phyloP scores from a whole-genome alignment of 495 filamentous ascomycete genomes.

The Penicillium ucsense region DNA sequence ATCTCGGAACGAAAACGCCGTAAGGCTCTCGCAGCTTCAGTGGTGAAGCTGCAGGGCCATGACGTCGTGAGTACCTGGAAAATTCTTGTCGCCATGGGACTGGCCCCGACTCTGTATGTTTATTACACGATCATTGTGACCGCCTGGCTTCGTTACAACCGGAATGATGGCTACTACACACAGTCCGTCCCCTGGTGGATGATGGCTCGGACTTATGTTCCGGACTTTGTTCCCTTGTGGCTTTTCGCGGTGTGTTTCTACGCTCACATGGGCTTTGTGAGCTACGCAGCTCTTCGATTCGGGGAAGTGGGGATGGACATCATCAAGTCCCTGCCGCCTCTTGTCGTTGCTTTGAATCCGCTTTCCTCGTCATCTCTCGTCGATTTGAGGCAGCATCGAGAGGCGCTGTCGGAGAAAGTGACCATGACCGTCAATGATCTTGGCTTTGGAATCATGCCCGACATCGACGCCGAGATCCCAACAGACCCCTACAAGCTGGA shows the following conservation, averaged over 20 bases:
- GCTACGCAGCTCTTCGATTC: conserved; percentile 80
- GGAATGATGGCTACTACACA: conserved; percentile 52
- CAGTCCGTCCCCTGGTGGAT: conserved; percentile 23
- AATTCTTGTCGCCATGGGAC: conserved; percentile 78
- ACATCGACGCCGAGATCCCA: conserved; percentile 71
- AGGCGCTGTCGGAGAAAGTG: conserved; percentile 60
- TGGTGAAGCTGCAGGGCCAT: conserved; percentile 83
- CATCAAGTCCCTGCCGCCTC: conserved; percentile 74
- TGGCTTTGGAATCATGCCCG: conserved; percentile 82
- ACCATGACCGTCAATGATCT: conserved; percentile 79
- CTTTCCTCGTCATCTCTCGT: conserved; percentile 64
- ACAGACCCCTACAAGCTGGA: conserved; percentile 37
- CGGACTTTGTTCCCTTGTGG: conserved; percentile 63
- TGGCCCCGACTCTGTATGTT: conserved; percentile 78
- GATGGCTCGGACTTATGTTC: conserved; percentile 40
- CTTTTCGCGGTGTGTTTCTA: conserved; percentile 53
- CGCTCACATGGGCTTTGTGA: conserved; percentile 70
- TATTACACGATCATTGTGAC: conserved; percentile 65
- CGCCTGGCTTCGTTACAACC: conserved; percentile 66
- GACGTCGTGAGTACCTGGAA: conserved; percentile 99
- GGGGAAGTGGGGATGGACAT: conserved; percentile 95
- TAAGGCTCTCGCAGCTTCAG: conserved; percentile 79
- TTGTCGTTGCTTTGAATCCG: conserved; percentile 68
- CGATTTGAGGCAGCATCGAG: conserved; percentile 58
- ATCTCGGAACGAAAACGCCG: conserved; percentile 81